These are phyloP conservation scores for Harringtonia aguacate DNA, from an alignment of 2,329 filamentous ascomycete species.

Conservation along the genomic window DNA sequence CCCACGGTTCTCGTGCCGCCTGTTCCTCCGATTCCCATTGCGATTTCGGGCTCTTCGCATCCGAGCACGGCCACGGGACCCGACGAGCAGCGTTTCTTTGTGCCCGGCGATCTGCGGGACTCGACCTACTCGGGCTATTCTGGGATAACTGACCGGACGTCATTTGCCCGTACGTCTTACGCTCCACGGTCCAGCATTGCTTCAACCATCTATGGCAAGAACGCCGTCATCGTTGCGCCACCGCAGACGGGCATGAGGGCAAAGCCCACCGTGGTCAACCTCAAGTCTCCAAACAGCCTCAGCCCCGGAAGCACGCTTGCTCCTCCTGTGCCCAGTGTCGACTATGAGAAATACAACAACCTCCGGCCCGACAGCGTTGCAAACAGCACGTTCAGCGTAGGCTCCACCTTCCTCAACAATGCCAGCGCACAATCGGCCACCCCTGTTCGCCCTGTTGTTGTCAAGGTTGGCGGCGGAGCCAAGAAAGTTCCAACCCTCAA, in stretches of 20 bases:
- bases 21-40: slow-evolving; percentile 78
- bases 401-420: slow-evolving; percentile 57
- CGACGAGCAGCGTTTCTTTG: slow-evolving; percentile 84
- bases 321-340: slow-evolving; percentile 64
- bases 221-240: slow-evolving; percentile 71
- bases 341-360: slow-evolving; percentile 47
- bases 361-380: slow-evolving; percentile 38
- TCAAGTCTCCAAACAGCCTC: slow-evolving; percentile 58
- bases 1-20: slow-evolving; percentile 77
- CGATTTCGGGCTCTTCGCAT: slow-evolving; percentile 35
- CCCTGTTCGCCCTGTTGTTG: slow-evolving; percentile 46
- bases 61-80: slow-evolving; percentile 44
- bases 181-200: slow-evolving; percentile 65
- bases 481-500: slow-evolving; percentile 30
- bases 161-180: slow-evolving; percentile 47
- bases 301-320: slow-evolving; percentile 30
- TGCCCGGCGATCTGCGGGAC: slow-evolving; percentile 80
- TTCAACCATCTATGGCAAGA: slow-evolving; percentile 88
- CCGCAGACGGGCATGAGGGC: slow-evolving; percentile 80
- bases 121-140: slow-evolving; percentile 80
- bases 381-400: slow-evolving; percentile 53
- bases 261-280: slow-evolving; percentile 87
- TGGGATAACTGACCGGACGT: slow-evolving; percentile 49
- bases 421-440: slow-evolving; percentile 47
- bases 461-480: slow-evolving; percentile 42